These are phyloP conservation scores for Dictyostelium citrinum DNA, from an alignment of 78 protist species.

Conservation along the genomic window DNA sequence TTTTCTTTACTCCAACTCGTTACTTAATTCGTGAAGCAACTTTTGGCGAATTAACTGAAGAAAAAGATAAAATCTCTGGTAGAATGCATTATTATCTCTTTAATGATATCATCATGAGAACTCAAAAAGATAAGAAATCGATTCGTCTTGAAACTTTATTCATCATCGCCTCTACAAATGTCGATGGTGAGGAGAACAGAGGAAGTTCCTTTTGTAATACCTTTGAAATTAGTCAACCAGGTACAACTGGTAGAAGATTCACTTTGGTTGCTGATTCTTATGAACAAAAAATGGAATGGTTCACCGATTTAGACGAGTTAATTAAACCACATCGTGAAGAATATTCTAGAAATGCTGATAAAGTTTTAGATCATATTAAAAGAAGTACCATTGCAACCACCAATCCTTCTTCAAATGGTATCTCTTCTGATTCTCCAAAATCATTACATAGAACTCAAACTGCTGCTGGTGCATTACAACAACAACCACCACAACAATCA, in stretches of 20 bases:
- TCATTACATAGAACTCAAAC: conserved; percentile 33
- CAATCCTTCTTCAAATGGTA: conserved; percentile 6
- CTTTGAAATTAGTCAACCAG: conserved; percentile 38
- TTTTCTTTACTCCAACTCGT: conserved; percentile 68
- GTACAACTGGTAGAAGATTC: conserved; percentile 54
- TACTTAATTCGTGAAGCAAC: conserved; percentile 60
- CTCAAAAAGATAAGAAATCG: conserved; percentile 66
- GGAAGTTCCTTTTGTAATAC: conserved; percentile 18
- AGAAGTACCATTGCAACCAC: conserved; percentile 29
- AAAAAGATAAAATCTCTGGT: conserved; percentile 48
- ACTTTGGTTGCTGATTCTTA: conserved; percentile 40
- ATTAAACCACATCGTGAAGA: conserved; percentile 50
- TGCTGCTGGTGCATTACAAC: neutral
- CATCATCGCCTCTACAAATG: conserved; percentile 45
- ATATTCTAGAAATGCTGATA: conserved; percentile 25
- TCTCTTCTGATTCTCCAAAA: conserved; percentile 27
- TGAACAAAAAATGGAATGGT: conserved; percentile 78
- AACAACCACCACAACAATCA: neutral
- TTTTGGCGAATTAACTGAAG: conserved; percentile 47
- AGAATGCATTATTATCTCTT: conserved; percentile 57
- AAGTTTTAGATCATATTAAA: conserved; percentile 25
- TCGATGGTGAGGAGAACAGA: conserved; percentile 28
- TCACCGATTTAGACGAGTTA: conserved; percentile 26
- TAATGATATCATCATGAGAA: conserved; percentile 68
- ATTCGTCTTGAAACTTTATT: conserved; percentile 58